These are phyloP conservation scores for Colletotrichum sp. DNA, from an alignment of 2,329 filamentous ascomycete species.

Conservation along the genomic window DNA sequence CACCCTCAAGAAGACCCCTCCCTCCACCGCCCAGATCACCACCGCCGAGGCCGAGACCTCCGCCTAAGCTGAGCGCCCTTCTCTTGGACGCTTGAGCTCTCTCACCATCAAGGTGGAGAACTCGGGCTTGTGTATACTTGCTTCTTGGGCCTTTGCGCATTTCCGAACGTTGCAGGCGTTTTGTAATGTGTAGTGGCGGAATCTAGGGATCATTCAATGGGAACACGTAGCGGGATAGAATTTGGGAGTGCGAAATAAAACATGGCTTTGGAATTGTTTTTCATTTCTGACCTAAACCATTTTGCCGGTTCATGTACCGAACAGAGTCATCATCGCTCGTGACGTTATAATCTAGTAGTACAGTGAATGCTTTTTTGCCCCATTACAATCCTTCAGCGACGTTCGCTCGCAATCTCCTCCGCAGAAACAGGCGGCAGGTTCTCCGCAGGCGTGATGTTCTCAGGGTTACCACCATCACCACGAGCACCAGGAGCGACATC, in stretches of 20 bases:
- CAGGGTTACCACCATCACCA: slow-evolving; percentile 15
- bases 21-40: neutral
- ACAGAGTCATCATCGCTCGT: neutral
- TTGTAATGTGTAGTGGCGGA: neutral
- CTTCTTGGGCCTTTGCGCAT: neutral
- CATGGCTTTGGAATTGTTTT: neutral
- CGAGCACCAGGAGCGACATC: slow-evolving; percentile 24
- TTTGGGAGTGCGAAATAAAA: neutral
- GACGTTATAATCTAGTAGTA: neutral
- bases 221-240: neutral
- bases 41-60: neutral
- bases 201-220: neutral
- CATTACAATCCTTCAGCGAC: neutral
- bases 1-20: slow-evolving; percentile 23
- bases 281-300: neutral
- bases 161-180: neutral
- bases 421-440: slow-evolving; percentile 27
- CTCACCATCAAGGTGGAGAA: neutral
- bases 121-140: neutral
- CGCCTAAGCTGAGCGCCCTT: neutral
- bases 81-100: neutral
- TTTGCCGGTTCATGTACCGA: neutral
- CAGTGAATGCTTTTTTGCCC: neutral
- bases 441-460: slow-evolving; percentile 27
- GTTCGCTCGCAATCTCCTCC: slow-evolving; percentile 28